Base-by-base conservation (phyloP, 352 stramenopile genomes). In the Phytophthora uliginosa region DNA sequence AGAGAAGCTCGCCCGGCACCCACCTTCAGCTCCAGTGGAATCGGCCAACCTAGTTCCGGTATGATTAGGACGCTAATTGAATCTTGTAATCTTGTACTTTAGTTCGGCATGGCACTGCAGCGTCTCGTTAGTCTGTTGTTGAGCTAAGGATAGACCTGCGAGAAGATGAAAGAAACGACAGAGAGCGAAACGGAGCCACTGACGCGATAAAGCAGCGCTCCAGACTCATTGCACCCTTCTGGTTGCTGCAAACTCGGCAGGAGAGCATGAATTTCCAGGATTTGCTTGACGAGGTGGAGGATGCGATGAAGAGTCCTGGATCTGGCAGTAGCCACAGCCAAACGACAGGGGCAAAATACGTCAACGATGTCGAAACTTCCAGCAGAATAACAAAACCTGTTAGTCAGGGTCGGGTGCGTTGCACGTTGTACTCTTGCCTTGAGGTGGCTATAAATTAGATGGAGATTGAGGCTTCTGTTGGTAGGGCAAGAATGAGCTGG, bases 281-380 rank as follows among this genome's bases (percentile, higher is more conserved):
- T 68, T 69, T 95, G 64, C 76, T 93, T 10, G 68, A 92, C 48
- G 88, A 95, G 76, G 83, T 94, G 15, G 86, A 94, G 48, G 77
- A 82, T 18, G 84, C 82, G 34, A 91, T 93, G 54, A 77, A 86
- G 34, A 85, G 78, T 48, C 51, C 77, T 7, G 28, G 51, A 48
- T n/a, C 51, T 45, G 68, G 59, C 40, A 59, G 47, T 18, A 54
- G 60, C 33, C 38, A 67, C n/a, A 51, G 60, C 28, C 52, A 69
- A 64, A 18, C 45, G 45, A 17, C 18, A 38, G 58, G 61, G 2
- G 34, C 61, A 33, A 71, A 77, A 26, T 66, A 71, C 38, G 51
- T 28, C 33, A 63, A 52, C 60, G 24, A 51, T 18, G 17, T 33
- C 0, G 63, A 64, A 20, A 62, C 7, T 52, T 33, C 48, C 18